Base-by-base conservation (phyloP, 2,329 filamentous ascomycete genomes). In the Exserohilum rostratum region DNA sequence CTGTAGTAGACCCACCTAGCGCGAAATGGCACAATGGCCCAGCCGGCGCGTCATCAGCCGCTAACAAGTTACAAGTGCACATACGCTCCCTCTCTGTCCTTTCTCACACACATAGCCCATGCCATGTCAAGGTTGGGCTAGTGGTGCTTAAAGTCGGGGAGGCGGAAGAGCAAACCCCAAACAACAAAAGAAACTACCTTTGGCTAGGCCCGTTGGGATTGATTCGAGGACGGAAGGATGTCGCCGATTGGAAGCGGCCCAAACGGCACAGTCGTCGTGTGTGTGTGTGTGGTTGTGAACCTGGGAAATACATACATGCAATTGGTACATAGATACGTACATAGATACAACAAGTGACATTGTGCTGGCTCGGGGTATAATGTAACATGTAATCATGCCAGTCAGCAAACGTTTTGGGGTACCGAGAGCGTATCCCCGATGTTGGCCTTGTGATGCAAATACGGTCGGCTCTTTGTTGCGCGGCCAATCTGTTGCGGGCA, bases 41-140 rank as follows among this genome's bases (percentile, higher is more conserved):
- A 53, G 25, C 42, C 31, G 48, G 48, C 46, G 52, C 51, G 55
- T 56, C 47, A 51, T 42, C 46, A 35, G 22, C 42, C 40, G 35
- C 46, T 44, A 58, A 35, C 46, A 37, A 48, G 37, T 31, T 25
- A 15, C 30, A 48, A 43, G 34, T 22, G 7, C 22, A 25, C 22
- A 25, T n/a, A n/a, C n/a, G n/a, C n/a, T n/a, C n/a, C n/a, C n/a
- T n/a, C 22, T 25, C 22, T 25, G 22, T 25, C n/a, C n/a, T n/a
- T 25, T 25, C 22, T 25, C 22, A 25, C 22, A 25, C 22, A 49
- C 55, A 43, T 37, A 38, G 25, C 39, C 55, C 48, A 50, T 40
- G 35, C n/a, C 39, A 54, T 51, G 39, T 50, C 46, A 50, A 45
- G 47, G 27, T 27, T 57, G 45, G 39, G 39, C 42, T 57, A 34